These are phyloP conservation scores for Thraustochytrium striatum DNA, from an alignment of 352 stramenopile genomes.

Conservation along the genomic window DNA sequence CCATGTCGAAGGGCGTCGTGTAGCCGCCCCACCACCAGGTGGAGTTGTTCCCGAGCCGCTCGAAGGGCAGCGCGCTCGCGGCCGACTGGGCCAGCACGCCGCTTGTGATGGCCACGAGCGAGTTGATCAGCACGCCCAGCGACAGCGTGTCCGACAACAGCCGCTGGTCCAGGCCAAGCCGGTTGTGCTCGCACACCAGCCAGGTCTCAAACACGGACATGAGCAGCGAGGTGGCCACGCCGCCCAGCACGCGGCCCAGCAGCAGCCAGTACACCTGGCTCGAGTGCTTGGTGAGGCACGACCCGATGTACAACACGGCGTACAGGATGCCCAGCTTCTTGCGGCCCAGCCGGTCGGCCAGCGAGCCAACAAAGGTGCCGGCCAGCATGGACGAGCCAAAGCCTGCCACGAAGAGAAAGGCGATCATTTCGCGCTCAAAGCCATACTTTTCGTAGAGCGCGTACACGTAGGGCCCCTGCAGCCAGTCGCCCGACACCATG, in stretches of 20 bases:
- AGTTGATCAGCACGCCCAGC: slow-evolving; percentile 53
- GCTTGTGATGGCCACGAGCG: slow-evolving; percentile 80
- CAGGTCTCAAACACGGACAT: slow-evolving; percentile 95
- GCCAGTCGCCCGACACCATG: slow-evolving; percentile 70
- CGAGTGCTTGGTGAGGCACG: slow-evolving; percentile 62
- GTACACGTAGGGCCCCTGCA: slow-evolving; percentile 78
- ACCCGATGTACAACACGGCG: slow-evolving; percentile 62
- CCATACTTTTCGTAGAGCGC: slow-evolving; percentile 66
- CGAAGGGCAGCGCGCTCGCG: slow-evolving; percentile 50
- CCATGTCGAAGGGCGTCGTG: slow-evolving; percentile 68
- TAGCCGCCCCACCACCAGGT: slow-evolving; percentile 54
- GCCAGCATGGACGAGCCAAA: slow-evolving; percentile 78
- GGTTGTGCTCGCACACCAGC: slow-evolving; percentile 85
- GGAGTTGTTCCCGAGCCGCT: not conserved
- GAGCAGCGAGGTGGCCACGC: slow-evolving; percentile 88
- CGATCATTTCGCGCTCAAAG: slow-evolving; percentile 46
- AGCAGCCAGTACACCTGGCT: slow-evolving; percentile 82
- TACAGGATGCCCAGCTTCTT: slow-evolving; percentile 79
- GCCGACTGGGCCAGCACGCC: slow-evolving; percentile 81
- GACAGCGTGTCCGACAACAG: slow-evolving; percentile 50
- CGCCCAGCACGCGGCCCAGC: slow-evolving; percentile 82
- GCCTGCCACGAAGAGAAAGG: slow-evolving; percentile 75
- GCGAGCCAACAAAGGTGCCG: slow-evolving; percentile 80
- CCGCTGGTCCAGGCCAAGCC: slow-evolving; percentile 49
- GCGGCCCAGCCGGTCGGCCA: slow-evolving; percentile 79